Evolutionary conservation across 108 stramenopile genomes (phyloP), one percentile per base, ranked within the genome.

Genomic region (Bacterosira constricta): DNA sequence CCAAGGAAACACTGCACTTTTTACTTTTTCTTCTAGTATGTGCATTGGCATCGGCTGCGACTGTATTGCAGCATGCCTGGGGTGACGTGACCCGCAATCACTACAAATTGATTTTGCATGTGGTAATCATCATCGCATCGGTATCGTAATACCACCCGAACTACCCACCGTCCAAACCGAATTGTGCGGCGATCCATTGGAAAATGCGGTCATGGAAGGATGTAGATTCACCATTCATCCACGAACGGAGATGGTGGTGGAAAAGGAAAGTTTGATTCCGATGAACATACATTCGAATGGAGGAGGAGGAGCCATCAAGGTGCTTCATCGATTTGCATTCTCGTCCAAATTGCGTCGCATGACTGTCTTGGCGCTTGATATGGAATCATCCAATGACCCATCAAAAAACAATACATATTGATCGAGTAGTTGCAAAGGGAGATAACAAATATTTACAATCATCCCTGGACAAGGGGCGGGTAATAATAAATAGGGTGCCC

Each of bases 71-170:
- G 2, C 87, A 94, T 53, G 97, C 94, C 7, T 86, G 89, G 78
- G 49, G 84, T 34, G 95, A 97, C 59, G 80, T 80, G 17, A 87
- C 74, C 8, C 72, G 97, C 30, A 96, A 95, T 77, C 76, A 83
- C 27, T 99, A 94, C 83, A 96, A 96, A 54, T 87, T 99, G 8
- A 50, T 86, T 3, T 86, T 99, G 12, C 99, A 98, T 82, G 95
- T 97, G 44, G 91, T 98, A 47, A 97, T 99, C 51, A 97, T 99
- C 50, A 67, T 98, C 23, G 98, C 99, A 6, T 90, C 86, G 25
- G 98, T n/a, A n/a, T n/a, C n/a, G n/a, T 99, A 12, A 94, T 98
- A 6, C 96, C 96, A 9, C 96, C 99, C 2, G 97, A 98, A 80
- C 75, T 99, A 44, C 55, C 55, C 34, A 56, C 31, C 36, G 69